A percentile compares a stretch with the other conserved stretches of the same genome.
phyloP scores from a whole-genome alignment of 2,329 filamentous ascomycete species.

The Blastomyces gilchristii region DNA sequence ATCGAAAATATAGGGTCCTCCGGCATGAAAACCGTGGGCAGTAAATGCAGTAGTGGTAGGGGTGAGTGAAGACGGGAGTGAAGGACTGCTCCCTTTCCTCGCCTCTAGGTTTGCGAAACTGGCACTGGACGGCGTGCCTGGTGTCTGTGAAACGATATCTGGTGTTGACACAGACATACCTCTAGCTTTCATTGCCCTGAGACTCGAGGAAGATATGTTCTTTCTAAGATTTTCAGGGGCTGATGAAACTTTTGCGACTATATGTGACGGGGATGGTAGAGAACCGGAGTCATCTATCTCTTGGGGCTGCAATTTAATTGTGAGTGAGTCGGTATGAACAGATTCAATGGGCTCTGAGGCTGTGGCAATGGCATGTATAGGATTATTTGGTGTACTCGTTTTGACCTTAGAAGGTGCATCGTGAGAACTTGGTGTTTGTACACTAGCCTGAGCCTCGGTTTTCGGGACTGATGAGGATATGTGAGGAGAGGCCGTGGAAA shows the following conservation, averaged over 20 bases:
- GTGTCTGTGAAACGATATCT: constrained; percentile 56
- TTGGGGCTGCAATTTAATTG: constrained; percentile 30
- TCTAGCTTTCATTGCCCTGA: constrained; percentile 61
- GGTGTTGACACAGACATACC: constrained; percentile 58
- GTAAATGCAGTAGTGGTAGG: constrained; percentile 54
- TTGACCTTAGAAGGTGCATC: constrained; percentile 8
- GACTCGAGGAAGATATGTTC: constrained; percentile 60
- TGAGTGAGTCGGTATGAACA: neutral
- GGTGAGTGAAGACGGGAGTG: constrained; percentile 55
- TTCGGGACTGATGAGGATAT: constrained; percentile 24
- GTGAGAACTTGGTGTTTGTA: constrained; percentile 10
- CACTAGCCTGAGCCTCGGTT: constrained; percentile 20
- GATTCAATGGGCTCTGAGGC: neutral
- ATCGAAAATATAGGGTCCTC: constrained; percentile 73
- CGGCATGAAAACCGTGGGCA: constrained; percentile 46
- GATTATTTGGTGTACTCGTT: neutral
- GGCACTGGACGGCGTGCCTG: constrained; percentile 62
- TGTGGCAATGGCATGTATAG: neutral
- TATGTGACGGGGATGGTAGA: constrained; percentile 26
- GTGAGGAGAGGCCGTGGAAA: constrained; percentile 19
- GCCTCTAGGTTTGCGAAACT: constrained; percentile 47
- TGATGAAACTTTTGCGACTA: constrained; percentile 31
- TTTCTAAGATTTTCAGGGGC: constrained; percentile 46
- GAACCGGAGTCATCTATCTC: constrained; percentile 32
- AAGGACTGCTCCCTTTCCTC: constrained; percentile 39